phyloP scores from a whole-genome alignment of 169 alveolate genomes.

The Plasmodium gonderi region DNA sequence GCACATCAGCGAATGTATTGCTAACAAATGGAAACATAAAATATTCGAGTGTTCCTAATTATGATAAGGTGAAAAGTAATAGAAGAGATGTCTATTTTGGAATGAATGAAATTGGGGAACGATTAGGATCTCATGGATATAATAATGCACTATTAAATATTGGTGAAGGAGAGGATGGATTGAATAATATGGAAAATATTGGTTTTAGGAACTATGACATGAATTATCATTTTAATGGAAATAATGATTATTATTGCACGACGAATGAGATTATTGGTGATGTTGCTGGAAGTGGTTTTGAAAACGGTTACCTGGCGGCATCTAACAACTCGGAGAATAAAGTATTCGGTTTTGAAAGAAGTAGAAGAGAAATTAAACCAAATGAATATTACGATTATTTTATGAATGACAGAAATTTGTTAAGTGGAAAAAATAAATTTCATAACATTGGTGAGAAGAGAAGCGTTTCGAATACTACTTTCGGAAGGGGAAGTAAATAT shows the following conservation, averaged over 20 bases:
- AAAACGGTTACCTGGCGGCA: not conserved
- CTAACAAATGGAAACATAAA: constrained; percentile 20
- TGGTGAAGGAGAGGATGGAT: not conserved
- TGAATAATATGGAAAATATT: not conserved
- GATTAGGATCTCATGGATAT: not conserved
- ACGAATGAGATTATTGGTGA: not conserved
- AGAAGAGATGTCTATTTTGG: constrained; percentile 8
- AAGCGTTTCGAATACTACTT: constrained; percentile 55
- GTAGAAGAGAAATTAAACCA: constrained; percentile 4
- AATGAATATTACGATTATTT: constrained; percentile 53
- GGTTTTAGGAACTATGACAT: not conserved
- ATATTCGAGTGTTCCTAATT: constrained; percentile 36
- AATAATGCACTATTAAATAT: not conserved
- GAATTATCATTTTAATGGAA: not conserved
- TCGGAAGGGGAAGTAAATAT: constrained; percentile 42
- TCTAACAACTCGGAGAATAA: not conserved
- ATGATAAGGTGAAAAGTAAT: constrained; percentile 24
- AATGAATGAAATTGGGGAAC: not conserved
- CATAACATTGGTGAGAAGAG: constrained; percentile 44
- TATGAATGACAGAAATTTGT: not conserved
- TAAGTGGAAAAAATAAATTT: constrained; percentile 7
- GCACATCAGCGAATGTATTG: not conserved
- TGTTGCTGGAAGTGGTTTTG: not conserved
- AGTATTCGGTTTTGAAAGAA: constrained; percentile 37
- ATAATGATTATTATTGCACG: not conserved